Conservation (phyloP, 768 basidiomycete genomes). For the Galerina marginata region DNA sequence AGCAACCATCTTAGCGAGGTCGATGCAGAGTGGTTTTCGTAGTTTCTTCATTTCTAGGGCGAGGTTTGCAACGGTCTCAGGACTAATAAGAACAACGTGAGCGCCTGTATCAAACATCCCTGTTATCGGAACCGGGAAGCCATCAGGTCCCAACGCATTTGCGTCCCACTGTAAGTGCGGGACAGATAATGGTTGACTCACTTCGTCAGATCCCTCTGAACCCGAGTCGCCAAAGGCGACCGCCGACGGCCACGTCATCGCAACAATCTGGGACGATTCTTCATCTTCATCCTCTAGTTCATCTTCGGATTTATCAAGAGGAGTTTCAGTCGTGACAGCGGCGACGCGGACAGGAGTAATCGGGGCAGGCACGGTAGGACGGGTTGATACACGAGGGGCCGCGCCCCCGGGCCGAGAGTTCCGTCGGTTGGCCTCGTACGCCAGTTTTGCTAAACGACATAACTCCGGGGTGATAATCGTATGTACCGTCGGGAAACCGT, state of each 20-base stretch:
- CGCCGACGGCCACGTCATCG: not conserved
- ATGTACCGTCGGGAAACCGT: too few relatives aligned
- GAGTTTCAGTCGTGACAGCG: not conserved
- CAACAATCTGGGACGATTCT: not conserved
- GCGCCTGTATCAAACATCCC: conserved; percentile 28
- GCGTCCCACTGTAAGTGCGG: too few relatives aligned
- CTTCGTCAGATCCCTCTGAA: not conserved
- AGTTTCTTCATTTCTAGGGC: not conserved
- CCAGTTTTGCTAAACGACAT: too few relatives aligned
- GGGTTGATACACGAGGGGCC: not conserved
- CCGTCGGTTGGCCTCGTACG: too few relatives aligned
- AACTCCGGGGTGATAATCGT: too few relatives aligned
- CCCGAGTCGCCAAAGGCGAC: not conserved
- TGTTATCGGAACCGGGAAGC: conserved; percentile 33
- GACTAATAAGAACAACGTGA: conserved; percentile 38
- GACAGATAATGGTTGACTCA: not conserved
- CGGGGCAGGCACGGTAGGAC: not conserved
- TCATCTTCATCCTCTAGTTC: too few relatives aligned
- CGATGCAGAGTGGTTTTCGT: conserved; percentile 10
- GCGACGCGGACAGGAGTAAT: not conserved
- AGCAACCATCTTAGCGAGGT: conserved; percentile 4
- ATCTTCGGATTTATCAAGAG: too few relatives aligned
- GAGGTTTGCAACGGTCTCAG: conserved; percentile 23
- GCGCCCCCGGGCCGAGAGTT: too few relatives aligned
- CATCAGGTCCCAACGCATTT: too few relatives aligned